These are phyloP conservation scores for Cichorium intybus DNA, from an alignment of 140 eudicot species.

Conservation along the genomic window DNA sequence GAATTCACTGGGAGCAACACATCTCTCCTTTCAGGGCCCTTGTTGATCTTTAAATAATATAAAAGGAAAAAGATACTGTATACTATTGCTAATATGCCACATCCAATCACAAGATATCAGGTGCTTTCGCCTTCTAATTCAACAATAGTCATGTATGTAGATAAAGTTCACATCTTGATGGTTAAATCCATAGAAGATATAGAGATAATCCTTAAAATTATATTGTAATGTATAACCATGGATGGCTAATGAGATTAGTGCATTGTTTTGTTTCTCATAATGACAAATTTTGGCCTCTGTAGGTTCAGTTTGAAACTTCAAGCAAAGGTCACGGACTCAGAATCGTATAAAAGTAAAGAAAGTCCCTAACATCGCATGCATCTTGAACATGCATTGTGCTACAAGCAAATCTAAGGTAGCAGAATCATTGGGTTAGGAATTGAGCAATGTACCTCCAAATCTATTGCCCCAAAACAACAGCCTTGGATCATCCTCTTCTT, in stretches of 20 bases:
- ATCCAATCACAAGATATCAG: neutral
- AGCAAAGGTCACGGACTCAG: neutral
- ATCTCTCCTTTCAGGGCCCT: too few species aligned
- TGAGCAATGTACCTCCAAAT: conserved; percentile 56
- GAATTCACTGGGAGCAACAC: too few species aligned
- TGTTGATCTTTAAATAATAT: neutral
- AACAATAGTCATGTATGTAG: neutral
- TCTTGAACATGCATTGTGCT: neutral
- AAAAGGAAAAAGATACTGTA: neutral
- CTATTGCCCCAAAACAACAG: conserved; percentile 70
- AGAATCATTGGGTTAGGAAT: neutral
- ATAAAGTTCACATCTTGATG: conserved; percentile 10
- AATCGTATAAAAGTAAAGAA: neutral
- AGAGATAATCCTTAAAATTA: neutral
- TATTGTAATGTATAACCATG: neutral
- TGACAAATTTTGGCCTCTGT: neutral
- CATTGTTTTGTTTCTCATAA: neutral
- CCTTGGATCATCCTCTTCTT: conserved; percentile 80
- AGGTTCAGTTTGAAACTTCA: neutral
- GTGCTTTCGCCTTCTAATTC: neutral
- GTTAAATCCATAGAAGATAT: conserved; percentile 8
- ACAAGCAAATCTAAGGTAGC: neutral
- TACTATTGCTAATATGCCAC: neutral
- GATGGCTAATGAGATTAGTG: neutral
- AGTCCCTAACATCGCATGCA: neutral